A percentile compares a stretch with the other conserved stretches of the same genome.
phyloP scores from a whole-genome alignment of 2,329 filamentous ascomycete species.

The Claviceps quebecensis region DNA sequence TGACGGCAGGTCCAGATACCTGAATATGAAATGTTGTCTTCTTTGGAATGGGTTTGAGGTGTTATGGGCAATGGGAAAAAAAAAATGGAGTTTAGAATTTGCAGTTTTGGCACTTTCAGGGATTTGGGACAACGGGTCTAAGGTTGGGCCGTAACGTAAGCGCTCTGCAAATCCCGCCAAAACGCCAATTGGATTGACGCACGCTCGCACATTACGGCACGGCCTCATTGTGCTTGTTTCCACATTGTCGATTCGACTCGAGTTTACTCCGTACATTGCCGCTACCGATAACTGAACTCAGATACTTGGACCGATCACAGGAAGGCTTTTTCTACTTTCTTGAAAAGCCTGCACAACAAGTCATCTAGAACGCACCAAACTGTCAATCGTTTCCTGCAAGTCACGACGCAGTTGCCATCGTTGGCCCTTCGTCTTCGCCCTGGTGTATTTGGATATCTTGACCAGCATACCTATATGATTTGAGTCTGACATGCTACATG shows the following conservation, averaged over 20 bases:
- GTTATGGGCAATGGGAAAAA: too few species aligned
- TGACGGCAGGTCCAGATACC: too few species aligned
- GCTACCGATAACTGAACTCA: neutral
- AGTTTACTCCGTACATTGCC: neutral
- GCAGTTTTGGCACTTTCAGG: too few species aligned
- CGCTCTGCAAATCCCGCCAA: too few species aligned
- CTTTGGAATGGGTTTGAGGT: too few species aligned
- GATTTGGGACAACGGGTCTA: too few species aligned
- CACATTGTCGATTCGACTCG: neutral
- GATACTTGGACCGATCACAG: neutral
- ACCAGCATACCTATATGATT: neutral
- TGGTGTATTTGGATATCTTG: neutral
- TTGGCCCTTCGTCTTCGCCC: neutral
- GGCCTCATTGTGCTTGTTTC: too few species aligned
- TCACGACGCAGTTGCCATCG: neutral
- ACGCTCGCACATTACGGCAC: too few species aligned
- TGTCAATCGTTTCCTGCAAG: neutral
- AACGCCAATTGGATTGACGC: neutral
- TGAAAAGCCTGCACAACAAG: neutral
- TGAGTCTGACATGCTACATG: neutral
- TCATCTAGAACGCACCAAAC: neutral
- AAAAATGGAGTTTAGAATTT: too few species aligned
- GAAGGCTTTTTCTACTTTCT: neutral
- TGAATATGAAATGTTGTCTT: too few species aligned
- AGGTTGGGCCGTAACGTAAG: too few species aligned